These are phyloP conservation scores for Apodospora peruviana DNA, from an alignment of 495 filamentous ascomycete genomes.

Conservation along the genomic window DNA sequence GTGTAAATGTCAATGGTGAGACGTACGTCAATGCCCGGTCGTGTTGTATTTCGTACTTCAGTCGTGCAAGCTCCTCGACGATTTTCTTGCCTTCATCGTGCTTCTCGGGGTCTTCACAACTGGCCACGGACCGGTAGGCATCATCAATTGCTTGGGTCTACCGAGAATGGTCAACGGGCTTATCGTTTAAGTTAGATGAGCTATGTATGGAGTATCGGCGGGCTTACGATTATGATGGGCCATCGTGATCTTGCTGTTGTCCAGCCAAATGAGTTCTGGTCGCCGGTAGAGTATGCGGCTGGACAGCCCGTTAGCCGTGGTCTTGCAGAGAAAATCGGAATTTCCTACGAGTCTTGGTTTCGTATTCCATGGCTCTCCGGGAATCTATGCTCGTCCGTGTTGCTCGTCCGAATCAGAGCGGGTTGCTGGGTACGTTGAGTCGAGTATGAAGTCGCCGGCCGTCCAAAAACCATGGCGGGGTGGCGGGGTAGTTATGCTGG, in stretches of 20 bases:
- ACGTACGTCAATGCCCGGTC: conserved; percentile 74
- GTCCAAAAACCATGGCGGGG: neutral
- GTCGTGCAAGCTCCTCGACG: conserved; percentile 66
- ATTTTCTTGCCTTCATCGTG: conserved; percentile 79
- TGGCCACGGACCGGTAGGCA: conserved; percentile 68
- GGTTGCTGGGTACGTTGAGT: no score
- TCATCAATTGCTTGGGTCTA: conserved; percentile 95
- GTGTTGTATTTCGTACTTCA: conserved; percentile 97
- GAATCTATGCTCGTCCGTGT: neutral
- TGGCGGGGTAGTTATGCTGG: conserved; percentile 12
- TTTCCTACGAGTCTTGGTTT: conserved; percentile 55
- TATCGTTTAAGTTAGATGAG: neutral
- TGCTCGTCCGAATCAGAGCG: neutral
- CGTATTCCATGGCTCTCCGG: conserved; percentile 48
- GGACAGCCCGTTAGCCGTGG: neutral
- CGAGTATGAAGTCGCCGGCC: no score
- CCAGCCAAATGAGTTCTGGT: conserved; percentile 82
- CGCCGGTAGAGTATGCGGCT: conserved; percentile 76
- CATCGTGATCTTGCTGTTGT: conserved; percentile 77
- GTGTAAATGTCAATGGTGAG: neutral
- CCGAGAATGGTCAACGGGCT: neutral
- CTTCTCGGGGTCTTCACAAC: conserved; percentile 56
- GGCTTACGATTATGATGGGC: conserved; percentile 82
- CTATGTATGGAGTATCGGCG: neutral
- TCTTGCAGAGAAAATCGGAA: neutral